Conservation (phyloP, 164 flowering plant genomes). For the Amborella trichopoda region DNA sequence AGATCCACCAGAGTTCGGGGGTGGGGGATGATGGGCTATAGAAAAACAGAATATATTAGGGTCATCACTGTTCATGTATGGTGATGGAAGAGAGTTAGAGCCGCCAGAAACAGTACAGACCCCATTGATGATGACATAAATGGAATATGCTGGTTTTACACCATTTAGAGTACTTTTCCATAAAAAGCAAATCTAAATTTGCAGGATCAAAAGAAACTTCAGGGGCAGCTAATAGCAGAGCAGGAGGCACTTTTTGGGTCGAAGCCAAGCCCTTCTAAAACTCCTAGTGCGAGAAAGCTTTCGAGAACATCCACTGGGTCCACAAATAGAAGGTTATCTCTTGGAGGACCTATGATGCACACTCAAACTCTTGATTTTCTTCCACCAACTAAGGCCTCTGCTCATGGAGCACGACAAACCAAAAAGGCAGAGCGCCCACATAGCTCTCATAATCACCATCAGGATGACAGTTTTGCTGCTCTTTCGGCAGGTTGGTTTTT, state of each 20-base stretch:
- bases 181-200: background rate
- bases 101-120: too few species aligned
- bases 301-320: conserved; percentile 59
- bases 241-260: conserved; percentile 81
- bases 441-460: conserved; percentile 4
- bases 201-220: conserved; percentile 85
- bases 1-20: too few species aligned
- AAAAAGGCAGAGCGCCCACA: conserved; percentile 50
- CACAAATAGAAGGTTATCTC: conserved; percentile 44
- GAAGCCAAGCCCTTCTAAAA: conserved; percentile 82
- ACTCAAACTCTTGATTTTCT: too few species aligned
- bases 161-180: too few species aligned
- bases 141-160: too few species aligned
- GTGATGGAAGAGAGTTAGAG: too few species aligned
- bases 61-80: too few species aligned
- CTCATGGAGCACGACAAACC: conserved; percentile 5
- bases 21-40: too few species aligned
- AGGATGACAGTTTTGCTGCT: conserved; percentile 26
- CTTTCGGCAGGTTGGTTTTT: conserved; percentile 51
- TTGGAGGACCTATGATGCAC: conserved; percentile 72
- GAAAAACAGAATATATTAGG: too few species aligned
- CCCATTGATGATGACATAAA: too few species aligned
- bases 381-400: too few species aligned
- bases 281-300: conserved; percentile 44
- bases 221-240: conserved; percentile 64